Conservation (phyloP, 306 rosid species). For the Castanea crenata region DNA sequence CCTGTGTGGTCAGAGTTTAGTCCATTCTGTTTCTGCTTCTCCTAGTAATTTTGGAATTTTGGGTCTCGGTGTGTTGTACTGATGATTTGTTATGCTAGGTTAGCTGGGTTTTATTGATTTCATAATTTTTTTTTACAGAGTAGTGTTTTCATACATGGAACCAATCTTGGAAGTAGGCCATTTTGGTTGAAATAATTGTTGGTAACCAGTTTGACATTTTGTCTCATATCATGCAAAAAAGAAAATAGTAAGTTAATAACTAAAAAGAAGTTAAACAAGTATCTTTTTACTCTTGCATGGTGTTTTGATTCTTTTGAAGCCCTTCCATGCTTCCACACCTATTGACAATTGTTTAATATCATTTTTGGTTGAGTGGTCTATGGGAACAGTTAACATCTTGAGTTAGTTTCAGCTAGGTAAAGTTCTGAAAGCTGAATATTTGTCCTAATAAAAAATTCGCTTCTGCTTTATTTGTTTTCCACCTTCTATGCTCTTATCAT, state of each 20-base stretch:
- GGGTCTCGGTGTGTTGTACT: too few species aligned
- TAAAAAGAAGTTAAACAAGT: not conserved
- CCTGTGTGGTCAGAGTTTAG: too few species aligned
- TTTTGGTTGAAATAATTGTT: not conserved
- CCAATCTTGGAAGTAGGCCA: not conserved
- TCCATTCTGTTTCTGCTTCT: too few species aligned
- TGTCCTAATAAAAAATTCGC: too few species aligned
- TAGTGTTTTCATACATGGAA: not conserved
- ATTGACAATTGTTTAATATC: not conserved
- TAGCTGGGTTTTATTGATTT: too few species aligned
- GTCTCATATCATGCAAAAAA: too few species aligned
- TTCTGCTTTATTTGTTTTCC: not conserved
- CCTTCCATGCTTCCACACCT: not conserved
- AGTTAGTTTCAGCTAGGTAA: not conserved
- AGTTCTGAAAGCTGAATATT: too few species aligned
- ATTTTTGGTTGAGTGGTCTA: not conserved
- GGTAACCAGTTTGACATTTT: not conserved
- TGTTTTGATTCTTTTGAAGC: not conserved
- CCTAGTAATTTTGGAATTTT: too few species aligned
- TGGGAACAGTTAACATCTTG: not conserved
- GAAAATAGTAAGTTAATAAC: not conserved
- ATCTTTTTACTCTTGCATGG: not conserved
- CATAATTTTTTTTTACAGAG: too few species aligned
- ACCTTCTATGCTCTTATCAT: not conserved
- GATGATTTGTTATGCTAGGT: too few species aligned